These are phyloP conservation scores for Lolium perenne DNA, from an alignment of 176 grass and related monocot genomes.

Conservation along the genomic window DNA sequence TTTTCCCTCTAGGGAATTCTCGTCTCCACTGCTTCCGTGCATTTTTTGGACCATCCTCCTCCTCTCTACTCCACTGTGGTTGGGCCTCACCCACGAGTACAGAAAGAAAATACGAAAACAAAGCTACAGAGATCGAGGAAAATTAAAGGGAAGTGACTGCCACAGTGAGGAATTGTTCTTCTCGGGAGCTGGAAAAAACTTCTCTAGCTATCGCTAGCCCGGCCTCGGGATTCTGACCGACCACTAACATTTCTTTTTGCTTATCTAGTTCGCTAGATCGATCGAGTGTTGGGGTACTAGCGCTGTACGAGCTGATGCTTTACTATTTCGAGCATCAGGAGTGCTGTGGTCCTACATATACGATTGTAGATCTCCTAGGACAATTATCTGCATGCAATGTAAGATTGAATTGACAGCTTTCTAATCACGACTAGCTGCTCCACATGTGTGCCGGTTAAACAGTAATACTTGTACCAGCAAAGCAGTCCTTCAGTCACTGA, in stretches of 20 bases:
- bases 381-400: slow-evolving; percentile 28
- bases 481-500: neutral
- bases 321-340: slow-evolving; percentile 31
- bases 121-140: neutral
- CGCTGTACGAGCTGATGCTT: slow-evolving; percentile 34
- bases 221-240: slow-evolving; percentile 43
- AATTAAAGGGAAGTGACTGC: slow-evolving; percentile 27
- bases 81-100: neutral
- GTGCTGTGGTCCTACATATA: slow-evolving; percentile 22
- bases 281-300: neutral
- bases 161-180: slow-evolving; percentile 48
- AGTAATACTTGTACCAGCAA: neutral
- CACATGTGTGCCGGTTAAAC: neutral
- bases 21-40: slow-evolving; percentile 27
- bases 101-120: neutral
- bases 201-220: neutral
- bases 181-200: slow-evolving; percentile 46
- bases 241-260: slow-evolving; percentile 22
- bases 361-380: slow-evolving; percentile 21
- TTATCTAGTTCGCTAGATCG: slow-evolving; percentile 1
- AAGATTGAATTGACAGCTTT: neutral
- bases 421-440: neutral
- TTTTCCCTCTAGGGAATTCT: slow-evolving; percentile 40
- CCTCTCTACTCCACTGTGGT: neutral
- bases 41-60: slow-evolving; percentile 13